phyloP scores from a whole-genome alignment of 1,284 basidiomycete species.

The Ganoderma leucocontextum region DNA sequence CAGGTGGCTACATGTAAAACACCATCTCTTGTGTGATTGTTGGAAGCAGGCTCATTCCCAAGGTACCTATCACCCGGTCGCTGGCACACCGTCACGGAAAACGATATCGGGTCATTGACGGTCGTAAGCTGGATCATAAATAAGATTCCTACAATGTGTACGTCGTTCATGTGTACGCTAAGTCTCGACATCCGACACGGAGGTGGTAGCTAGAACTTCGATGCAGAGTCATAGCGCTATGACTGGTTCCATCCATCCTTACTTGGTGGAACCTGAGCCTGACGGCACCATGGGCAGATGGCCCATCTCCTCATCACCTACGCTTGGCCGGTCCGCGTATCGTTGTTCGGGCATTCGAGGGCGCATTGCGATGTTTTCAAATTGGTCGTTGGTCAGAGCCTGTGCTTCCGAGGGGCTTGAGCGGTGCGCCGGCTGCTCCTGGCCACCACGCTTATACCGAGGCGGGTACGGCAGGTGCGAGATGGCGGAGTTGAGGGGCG shows the following conservation, averaged over 20 bases:
- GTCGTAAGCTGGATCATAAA: background rate
- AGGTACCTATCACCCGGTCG: too few relatives aligned
- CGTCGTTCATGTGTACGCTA: background rate
- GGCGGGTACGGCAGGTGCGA: constrained; percentile 84
- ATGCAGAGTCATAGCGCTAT: background rate
- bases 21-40: constrained; percentile 4
- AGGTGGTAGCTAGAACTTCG: background rate
- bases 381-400: constrained; percentile 6
- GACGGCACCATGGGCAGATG: background rate
- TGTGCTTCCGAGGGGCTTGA: constrained; percentile 17
- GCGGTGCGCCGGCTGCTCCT: constrained; percentile 51
- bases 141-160: background rate
- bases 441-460: constrained; percentile 57
- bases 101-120: background rate
- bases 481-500: constrained; percentile 60
- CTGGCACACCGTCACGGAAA: background rate
- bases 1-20: constrained; percentile 28
- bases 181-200: background rate
- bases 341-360: constrained; percentile 13
- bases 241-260: constrained; percentile 1
- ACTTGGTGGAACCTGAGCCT: background rate
- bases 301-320: constrained; percentile 26
- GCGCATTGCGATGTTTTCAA: constrained; percentile 12
- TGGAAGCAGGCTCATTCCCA: background rate
- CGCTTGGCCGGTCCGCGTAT: constrained; percentile 23